These are phyloP conservation scores for Brassica incana DNA, from an alignment of 345 rosid genomes.

Conservation along the genomic window DNA sequence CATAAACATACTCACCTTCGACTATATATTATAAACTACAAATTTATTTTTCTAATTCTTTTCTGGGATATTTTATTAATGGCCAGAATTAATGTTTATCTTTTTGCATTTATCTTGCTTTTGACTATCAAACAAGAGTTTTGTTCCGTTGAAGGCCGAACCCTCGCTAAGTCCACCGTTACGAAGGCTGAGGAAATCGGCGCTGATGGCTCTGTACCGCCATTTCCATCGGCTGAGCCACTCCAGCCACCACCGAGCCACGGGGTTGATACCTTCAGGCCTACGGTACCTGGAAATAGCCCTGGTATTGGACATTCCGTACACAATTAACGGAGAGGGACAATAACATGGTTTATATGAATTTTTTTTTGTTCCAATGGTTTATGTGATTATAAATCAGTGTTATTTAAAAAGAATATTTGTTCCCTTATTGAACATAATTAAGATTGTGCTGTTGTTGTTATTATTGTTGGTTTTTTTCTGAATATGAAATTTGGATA, in stretches of 20 bases:
- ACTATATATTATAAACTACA: neutral
- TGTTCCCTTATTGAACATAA: constrained; percentile 4
- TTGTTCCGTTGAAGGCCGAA: constrained; percentile 28
- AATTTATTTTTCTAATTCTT: constrained; percentile 11
- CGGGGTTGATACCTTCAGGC: constrained; percentile 41
- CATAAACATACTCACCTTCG: constrained; percentile 21
- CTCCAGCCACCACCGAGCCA: constrained; percentile 18
- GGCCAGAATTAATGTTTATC: constrained; percentile 34
- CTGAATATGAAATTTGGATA: constrained; percentile 19
- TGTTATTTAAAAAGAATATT: neutral
- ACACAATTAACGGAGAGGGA: constrained; percentile 13
- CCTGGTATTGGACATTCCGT: constrained; percentile 60
- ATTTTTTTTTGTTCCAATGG: too few species aligned
- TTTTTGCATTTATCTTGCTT: constrained; percentile 26
- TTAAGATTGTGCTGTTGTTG: constrained; percentile 1
- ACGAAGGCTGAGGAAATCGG: neutral
- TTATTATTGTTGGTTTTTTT: neutral
- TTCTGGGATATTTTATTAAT: constrained; percentile 11
- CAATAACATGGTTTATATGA: neutral
- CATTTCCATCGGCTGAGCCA: neutral
- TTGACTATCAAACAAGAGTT: constrained; percentile 14
- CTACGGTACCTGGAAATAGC: constrained; percentile 56
- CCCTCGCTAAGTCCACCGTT: constrained; percentile 14
- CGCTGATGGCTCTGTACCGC: constrained; percentile 7
- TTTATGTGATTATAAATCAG: too few species aligned